These are phyloP conservation scores for Aspergillus eucalypticola DNA, from an alignment of 2,329 filamentous ascomycete genomes.

Conservation along the genomic window DNA sequence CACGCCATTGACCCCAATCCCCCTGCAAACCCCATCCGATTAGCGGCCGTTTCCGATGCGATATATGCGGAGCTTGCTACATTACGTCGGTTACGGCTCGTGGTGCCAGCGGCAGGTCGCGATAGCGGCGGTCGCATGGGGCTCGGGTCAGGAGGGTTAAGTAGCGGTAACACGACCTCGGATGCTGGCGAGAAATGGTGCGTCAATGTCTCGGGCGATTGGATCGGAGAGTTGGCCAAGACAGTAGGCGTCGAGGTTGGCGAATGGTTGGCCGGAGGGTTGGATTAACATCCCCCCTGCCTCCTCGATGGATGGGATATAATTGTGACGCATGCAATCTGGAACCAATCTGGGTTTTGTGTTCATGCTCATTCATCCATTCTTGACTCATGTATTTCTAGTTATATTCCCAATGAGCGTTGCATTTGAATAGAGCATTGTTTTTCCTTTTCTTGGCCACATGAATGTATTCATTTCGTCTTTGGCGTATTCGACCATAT, in stretches of 20 bases:
- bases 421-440: slow-evolving; percentile 1
- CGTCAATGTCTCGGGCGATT: slow-evolving; percentile 50
- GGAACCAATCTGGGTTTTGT: background rate
- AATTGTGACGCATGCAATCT: background rate
- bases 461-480: background rate
- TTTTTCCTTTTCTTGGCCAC: background rate
- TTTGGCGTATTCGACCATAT: slow-evolving; percentile 29
- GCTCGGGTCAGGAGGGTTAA: slow-evolving; percentile 27
- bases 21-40: slow-evolving; percentile 40
- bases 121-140: slow-evolving; percentile 31
- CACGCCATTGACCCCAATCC: slow-evolving; percentile 51
- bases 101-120: slow-evolving; percentile 44
- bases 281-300: slow-evolving; percentile 28
- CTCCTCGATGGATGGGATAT: no score
- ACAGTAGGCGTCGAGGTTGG: slow-evolving; percentile 49
- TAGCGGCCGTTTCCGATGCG: slow-evolving; percentile 42
- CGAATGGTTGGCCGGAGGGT: slow-evolving; percentile 44
- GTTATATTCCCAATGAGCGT: background rate
- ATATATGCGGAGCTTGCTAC: slow-evolving; percentile 50
- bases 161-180: slow-evolving; percentile 38
- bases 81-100: slow-evolving; percentile 47
- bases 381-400: slow-evolving; percentile 7
- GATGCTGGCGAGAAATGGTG: slow-evolving; percentile 51
- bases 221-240: slow-evolving; percentile 48
- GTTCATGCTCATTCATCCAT: background rate